phyloP scores from a whole-genome alignment of 1,284 basidiomycete genomes.

The Ustilago crameri region DNA sequence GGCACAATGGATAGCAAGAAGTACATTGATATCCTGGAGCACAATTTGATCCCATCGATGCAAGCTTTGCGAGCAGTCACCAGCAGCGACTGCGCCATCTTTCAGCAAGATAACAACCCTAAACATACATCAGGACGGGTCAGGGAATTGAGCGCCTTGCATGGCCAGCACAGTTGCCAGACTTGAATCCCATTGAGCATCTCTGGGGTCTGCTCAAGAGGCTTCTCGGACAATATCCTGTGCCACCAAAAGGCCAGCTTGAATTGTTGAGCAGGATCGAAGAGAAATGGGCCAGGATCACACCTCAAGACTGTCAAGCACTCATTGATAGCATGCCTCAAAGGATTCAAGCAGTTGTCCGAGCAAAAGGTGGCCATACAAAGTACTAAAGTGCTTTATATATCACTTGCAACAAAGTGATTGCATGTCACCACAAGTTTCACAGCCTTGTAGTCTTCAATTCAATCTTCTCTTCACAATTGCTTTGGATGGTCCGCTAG shows the following conservation, averaged over 20 bases:
- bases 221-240: conserved; percentile 5
- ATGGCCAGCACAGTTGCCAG: conserved; percentile 68
- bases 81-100: conserved; percentile 53
- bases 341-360: conserved; percentile 14
- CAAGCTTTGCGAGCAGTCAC: conserved; percentile 21
- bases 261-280: neutral
- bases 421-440: no score
- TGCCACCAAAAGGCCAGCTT: neutral
- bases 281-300: conserved; percentile 11
- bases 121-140: conserved; percentile 58
- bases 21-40: conserved; percentile 66
- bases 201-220: conserved; percentile 57
- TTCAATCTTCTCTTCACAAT: no score
- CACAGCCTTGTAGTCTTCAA: no score
- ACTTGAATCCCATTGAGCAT: conserved; percentile 70
- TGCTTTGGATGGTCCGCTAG: no score
- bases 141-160: conserved; percentile 48
- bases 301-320: neutral
- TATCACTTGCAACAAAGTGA: conserved; percentile 1
- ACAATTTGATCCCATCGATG: conserved; percentile 56
- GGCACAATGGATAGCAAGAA: conserved; percentile 67
- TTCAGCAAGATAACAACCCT: conserved; percentile 68
- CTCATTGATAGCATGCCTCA: conserved; percentile 27
- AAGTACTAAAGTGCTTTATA: conserved; percentile 2
- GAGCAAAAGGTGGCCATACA: conserved; percentile 23